Conservation (phyloP, 495 filamentous ascomycete genomes). For the Aspergillus indologenus region DNA sequence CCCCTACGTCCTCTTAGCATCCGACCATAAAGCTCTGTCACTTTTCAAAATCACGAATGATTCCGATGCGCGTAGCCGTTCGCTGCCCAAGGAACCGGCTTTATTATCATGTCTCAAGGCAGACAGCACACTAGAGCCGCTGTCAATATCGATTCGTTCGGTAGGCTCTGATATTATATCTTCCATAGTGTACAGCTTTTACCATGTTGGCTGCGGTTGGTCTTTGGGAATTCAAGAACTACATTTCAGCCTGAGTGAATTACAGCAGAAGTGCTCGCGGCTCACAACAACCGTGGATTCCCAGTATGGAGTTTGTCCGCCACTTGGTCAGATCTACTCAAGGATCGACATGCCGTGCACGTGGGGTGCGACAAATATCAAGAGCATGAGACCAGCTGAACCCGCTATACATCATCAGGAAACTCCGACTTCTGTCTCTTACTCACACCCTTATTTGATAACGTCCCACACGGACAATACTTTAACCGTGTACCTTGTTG, state of each 20-base stretch:
- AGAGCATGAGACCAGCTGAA: conserved; percentile 3
- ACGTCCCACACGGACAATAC: conserved; percentile 91
- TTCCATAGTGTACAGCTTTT: conserved; percentile 76
- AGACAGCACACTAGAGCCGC: conserved; percentile 72
- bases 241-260: conserved; percentile 54
- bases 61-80: conserved; percentile 5
- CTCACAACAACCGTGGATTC: conserved; percentile 49
- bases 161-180: conserved; percentile 60
- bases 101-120: conserved; percentile 80
- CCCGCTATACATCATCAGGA: conserved; percentile 41
- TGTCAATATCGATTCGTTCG: conserved; percentile 72
- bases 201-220: conserved; percentile 64
- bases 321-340: conserved; percentile 37
- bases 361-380: background rate
- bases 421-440: conserved; percentile 71
- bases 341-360: conserved; percentile 26
- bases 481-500: conserved; percentile 79
- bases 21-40: conserved; percentile 65
- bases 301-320: conserved; percentile 36
- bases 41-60: conserved; percentile 60
- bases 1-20: conserved; percentile 78
- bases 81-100: conserved; percentile 38
- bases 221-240: conserved; percentile 88
- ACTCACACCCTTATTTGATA: conserved; percentile 88
- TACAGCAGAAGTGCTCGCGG: conserved; percentile 55